Evolutionary conservation across 2,329 filamentous ascomycete species (phyloP).

Genomic region (Ophiostoma quercus): DNA sequence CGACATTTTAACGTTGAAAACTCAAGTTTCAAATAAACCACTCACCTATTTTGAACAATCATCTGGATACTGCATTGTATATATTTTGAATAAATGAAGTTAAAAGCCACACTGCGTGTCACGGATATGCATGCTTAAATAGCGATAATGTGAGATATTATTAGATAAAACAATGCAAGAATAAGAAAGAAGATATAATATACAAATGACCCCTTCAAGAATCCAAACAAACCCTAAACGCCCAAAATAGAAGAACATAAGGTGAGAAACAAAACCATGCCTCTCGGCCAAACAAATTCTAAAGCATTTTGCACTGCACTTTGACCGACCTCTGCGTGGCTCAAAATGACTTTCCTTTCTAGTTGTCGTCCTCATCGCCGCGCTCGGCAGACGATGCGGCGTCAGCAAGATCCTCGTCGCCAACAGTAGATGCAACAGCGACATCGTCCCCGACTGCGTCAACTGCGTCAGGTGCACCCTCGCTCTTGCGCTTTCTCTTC

Average conservation of each 20-base stretch:
- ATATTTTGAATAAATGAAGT: neutral
- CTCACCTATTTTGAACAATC: neutral
- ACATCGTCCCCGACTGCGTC: conserved; percentile 5
- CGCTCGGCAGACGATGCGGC: neutral
- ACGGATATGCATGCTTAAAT: neutral
- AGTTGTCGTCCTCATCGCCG: conserved; percentile 9
- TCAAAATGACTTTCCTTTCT: neutral
- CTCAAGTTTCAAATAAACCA: neutral
- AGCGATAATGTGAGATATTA: neutral
- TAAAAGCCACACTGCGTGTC: too few species aligned
- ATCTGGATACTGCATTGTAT: neutral
- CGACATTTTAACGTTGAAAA: conserved; percentile 5
- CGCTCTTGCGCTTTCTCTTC: conserved; percentile 58
- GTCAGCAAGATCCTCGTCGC: neutral
- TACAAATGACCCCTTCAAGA: neutral
- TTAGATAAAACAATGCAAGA: neutral
- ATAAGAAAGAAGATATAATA: neutral
- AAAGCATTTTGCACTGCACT: neutral
- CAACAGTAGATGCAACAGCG: neutral
- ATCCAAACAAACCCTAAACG: neutral
- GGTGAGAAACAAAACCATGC: neutral
- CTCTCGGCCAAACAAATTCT: neutral
- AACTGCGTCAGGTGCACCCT: conserved; percentile 6
- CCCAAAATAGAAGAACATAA: neutral
- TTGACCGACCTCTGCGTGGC: too few species aligned